Evolutionary conservation across 805 yeast genomes (phyloP), one percentile per base, ranked within the genome.

Genomic region (Spathaspora passalidarum): DNA sequence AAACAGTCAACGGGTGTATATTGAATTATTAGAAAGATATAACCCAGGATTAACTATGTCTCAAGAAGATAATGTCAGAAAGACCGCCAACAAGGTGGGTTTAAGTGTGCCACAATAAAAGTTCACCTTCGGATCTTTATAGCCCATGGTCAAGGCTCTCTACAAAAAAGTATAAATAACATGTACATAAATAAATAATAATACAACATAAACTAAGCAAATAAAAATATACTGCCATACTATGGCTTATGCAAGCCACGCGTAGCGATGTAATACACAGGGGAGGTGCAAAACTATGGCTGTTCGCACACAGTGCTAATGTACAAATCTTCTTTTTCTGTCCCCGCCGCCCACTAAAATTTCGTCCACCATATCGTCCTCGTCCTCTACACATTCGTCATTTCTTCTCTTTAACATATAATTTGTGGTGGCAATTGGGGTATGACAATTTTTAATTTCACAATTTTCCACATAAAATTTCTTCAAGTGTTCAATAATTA

Each of bases 51-150:
- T 85, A 49, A 80, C 80, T 20, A 79, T 86, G 81, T 77, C 82
- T 20, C 96, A 87, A 57, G 78, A 78, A 43, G 97, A 92, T 49
- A 82, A 84, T 46, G 83, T 92, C 21, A 74, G 82, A 55, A 79
- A 78, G 60, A 86, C 96, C 1, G 99, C 98, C 5, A 76, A 83
- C 46, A 78, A 83, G 51, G 99, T 92, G n/a, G 99, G 99, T 0
- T 75, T 92, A 41, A 40, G 55, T n/a, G 65, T 72, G 14, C 77
- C 77, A 7, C 65, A 65, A 36, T 43, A 44, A 47, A 54, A 21
- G 23, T n/a, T n/a, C n/a, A n/a, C n/a, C n/a, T n/a, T n/a, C n/a
- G n/a, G n/a, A n/a, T n/a, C n/a, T n/a, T n/a, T n/a, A n/a, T n/a
- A n/a, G n/a, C n/a, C n/a, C n/a, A n/a, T n/a, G n/a, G n/a, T n/a